phyloP scores from a whole-genome alignment of 805 yeast species.

The Ascoidea asiatica region DNA sequence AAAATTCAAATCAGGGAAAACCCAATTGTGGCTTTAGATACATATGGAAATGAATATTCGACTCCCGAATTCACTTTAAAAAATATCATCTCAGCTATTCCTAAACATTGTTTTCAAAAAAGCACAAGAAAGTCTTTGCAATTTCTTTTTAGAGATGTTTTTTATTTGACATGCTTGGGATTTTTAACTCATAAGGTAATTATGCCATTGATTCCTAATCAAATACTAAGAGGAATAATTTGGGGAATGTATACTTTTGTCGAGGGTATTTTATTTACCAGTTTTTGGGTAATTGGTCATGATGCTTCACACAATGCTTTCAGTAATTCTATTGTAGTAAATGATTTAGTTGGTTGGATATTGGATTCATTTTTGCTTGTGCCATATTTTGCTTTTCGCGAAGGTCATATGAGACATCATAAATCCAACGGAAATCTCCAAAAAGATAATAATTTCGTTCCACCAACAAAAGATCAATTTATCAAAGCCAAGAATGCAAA shows the following conservation, averaged over 20 bases:
- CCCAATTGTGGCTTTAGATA: not conserved
- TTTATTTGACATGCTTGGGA: not conserved
- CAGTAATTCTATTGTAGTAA: slow-evolving; percentile 35
- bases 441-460: slow-evolving; percentile 47
- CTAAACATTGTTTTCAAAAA: not conserved
- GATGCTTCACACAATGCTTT: slow-evolving; percentile 58
- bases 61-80: not conserved
- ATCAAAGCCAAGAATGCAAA: slow-evolving; percentile 20
- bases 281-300: slow-evolving; percentile 51
- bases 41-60: not conserved
- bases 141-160: not conserved
- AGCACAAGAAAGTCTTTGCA: not conserved
- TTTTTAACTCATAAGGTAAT: not conserved
- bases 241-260: not conserved
- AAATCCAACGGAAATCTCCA: slow-evolving; percentile 48
- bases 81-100: not conserved
- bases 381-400: slow-evolving; percentile 52
- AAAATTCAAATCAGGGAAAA: no score
- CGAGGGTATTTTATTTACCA: slow-evolving; percentile 36
- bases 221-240: not conserved
- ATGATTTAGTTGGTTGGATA: slow-evolving; percentile 47
- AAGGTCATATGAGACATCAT: slow-evolving; percentile 45
- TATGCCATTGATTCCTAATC: not conserved
- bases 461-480: slow-evolving; percentile 34
- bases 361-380: slow-evolving; percentile 42